Conservation (phyloP, 495 filamentous ascomycete genomes). For the Neurospora sp. region DNA sequence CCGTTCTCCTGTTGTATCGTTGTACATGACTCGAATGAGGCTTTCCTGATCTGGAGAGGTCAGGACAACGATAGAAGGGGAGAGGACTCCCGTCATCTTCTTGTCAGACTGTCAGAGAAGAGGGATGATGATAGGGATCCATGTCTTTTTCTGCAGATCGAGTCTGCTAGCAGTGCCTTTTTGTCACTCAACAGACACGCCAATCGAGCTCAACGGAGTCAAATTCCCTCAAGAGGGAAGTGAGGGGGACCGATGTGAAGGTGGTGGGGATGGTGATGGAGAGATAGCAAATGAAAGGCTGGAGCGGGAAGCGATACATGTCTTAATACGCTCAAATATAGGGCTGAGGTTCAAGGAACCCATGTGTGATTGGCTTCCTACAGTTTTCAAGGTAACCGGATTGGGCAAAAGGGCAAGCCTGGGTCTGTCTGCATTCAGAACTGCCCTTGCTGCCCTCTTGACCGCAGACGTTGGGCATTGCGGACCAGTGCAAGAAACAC, state of each 20-base stretch:
- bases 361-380: slow-evolving; percentile 6
- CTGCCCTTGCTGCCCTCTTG: neutral
- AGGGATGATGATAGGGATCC: neutral
- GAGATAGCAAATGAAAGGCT: slow-evolving; percentile 11
- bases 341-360: slow-evolving; percentile 2
- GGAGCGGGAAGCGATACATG: neutral
- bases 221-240: neutral
- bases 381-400: slow-evolving; percentile 6
- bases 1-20: neutral
- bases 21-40: neutral
- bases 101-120: neutral
- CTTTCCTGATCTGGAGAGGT: neutral
- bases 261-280: neutral
- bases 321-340: slow-evolving; percentile 15
- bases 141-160: neutral
- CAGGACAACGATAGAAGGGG: neutral
- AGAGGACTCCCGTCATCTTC: neutral
- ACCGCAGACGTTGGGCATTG: neutral
- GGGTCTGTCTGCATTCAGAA: slow-evolving; percentile 7
- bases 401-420: slow-evolving; percentile 7
- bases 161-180: neutral
- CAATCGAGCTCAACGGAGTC: neutral
- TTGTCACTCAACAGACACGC: neutral
- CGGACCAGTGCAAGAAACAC: neutral
- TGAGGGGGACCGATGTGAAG: neutral